A percentile compares a stretch with the other conserved stretches of the same genome.
Evolutionary conservation across 2,329 filamentous ascomycete species (phyloP).

Genomic region (Bipolaris bicolor): DNA sequence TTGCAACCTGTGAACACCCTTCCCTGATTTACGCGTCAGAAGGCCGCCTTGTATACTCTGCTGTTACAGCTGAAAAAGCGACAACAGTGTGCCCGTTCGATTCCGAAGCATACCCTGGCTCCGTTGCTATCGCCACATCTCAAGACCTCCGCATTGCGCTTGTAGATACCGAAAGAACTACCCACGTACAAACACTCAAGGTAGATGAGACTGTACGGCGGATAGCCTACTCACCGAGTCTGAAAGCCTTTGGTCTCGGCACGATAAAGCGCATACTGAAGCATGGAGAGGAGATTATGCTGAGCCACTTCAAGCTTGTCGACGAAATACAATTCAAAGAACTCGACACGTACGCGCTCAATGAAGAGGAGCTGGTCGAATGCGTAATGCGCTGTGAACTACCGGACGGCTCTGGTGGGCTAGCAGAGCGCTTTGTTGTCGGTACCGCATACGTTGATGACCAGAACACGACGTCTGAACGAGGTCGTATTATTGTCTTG

Average conservation of each 20-base stretch:
- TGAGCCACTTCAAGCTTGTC: constrained; percentile 83
- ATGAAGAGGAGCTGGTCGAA: constrained; percentile 78
- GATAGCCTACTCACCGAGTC: constrained; percentile 79
- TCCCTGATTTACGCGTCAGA: constrained; percentile 91
- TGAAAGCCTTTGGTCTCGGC: constrained; percentile 85
- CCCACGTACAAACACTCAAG: constrained; percentile 81
- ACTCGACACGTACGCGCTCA: constrained; percentile 72
- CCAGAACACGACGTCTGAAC: constrained; percentile 56
- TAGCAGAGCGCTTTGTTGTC: constrained; percentile 82
- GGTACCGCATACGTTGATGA: constrained; percentile 82
- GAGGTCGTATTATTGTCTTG: constrained; percentile 82
- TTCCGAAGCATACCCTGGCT: constrained; percentile 76
- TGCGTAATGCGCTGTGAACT: constrained; percentile 80
- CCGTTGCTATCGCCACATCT: constrained; percentile 80
- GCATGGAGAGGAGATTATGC: constrained; percentile 74
- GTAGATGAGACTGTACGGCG: constrained; percentile 84
- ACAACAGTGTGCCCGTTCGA: constrained; percentile 83
- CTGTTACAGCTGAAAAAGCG: constrained; percentile 87
- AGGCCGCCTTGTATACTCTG: constrained; percentile 87
- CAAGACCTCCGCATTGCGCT: constrained; percentile 77
- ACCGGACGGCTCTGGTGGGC: constrained; percentile 61
- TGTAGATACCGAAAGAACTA: constrained; percentile 84
- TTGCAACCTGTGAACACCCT: constrained; percentile 92
- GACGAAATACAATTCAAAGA: constrained; percentile 88
- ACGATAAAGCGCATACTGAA: constrained; percentile 78